phyloP scores from a whole-genome alignment of 1,284 basidiomycete species.

The Cutaneotrichosporon sp. region DNA sequence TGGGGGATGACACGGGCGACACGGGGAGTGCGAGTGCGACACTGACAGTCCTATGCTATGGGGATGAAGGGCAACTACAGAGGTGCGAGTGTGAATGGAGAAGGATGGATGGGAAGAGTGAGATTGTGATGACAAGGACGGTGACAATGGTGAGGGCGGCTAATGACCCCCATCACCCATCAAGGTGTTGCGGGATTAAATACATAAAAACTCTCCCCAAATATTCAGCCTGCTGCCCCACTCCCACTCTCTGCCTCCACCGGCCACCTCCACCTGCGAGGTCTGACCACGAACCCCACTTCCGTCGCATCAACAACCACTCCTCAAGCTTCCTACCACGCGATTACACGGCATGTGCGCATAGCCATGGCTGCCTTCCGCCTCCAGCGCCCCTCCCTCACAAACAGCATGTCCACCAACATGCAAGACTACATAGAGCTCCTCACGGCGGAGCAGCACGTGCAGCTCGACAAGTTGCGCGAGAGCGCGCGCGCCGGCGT shows the following conservation, averaged over 20 bases:
- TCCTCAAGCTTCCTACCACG: neutral
- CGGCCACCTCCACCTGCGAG: neutral
- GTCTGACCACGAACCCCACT: neutral
- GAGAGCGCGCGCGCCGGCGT: conserved; percentile 52
- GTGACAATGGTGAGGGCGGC: too few relatives aligned
- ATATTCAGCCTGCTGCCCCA: neutral
- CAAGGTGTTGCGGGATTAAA: neutral
- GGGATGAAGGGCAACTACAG: neutral
- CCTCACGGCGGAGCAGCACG: conserved; percentile 51
- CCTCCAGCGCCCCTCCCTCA: neutral
- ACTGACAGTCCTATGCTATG: conserved; percentile 12
- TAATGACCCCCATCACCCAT: too few relatives aligned
- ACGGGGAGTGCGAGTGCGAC: neutral
- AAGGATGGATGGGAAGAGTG: neutral
- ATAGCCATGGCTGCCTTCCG: neutral
- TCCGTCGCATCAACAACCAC: neutral
- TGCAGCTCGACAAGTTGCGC: conserved; percentile 46
- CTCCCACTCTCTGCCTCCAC: neutral
- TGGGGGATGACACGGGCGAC: too few relatives aligned
- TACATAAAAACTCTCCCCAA: neutral
- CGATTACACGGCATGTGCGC: neutral
- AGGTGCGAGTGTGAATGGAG: neutral
- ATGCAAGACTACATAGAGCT: conserved; percentile 45
- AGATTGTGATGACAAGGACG: neutral
- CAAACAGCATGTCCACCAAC: conserved; percentile 39